Percentiles rank a stretch among this genome's conserved stretches.
Evolutionary conservation across 202 grass and related monocot genomes (phyloP).

Genomic region (Hordeum pubiflorum): DNA sequence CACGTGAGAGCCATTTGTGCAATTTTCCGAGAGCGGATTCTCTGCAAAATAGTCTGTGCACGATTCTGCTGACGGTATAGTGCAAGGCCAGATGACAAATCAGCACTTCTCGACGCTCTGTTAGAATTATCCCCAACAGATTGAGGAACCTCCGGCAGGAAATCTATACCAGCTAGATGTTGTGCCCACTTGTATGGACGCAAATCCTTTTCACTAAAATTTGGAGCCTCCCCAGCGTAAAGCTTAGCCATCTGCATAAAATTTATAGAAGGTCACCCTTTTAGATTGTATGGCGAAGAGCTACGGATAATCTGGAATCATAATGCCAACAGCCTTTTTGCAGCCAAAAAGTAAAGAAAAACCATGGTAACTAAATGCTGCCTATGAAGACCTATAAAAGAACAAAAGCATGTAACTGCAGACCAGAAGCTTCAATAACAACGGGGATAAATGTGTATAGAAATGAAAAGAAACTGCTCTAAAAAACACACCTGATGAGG

Average conservation of each 20-base stretch:
- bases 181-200: constrained; percentile 97
- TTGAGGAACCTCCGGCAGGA: constrained; percentile 72
- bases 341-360: not conserved
- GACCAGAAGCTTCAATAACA: not conserved
- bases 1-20: constrained; percentile 93
- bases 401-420: not conserved
- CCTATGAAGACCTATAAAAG: not conserved
- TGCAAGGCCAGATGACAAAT: constrained; percentile 62
- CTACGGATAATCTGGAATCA: not conserved
- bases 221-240: constrained; percentile 51
- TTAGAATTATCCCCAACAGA: constrained; percentile 32
- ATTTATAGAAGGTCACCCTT: constrained; percentile 7
- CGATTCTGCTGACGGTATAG: constrained; percentile 77
- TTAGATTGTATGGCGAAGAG: not conserved
- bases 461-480: not conserved
- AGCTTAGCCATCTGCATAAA: constrained; percentile 81
- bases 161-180: constrained; percentile 90
- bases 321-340: not conserved
- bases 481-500: constrained; percentile 62
- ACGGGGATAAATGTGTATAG: not conserved
- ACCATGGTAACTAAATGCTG: not conserved
- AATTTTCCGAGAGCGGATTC: constrained; percentile 75
- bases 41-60: constrained; percentile 79
- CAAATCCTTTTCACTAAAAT: constrained; percentile 64
- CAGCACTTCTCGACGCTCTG: constrained; percentile 41